These are phyloP conservation scores for Fraxinus greggii DNA, from an alignment of 305 asterid genomes.

Conservation along the genomic window DNA sequence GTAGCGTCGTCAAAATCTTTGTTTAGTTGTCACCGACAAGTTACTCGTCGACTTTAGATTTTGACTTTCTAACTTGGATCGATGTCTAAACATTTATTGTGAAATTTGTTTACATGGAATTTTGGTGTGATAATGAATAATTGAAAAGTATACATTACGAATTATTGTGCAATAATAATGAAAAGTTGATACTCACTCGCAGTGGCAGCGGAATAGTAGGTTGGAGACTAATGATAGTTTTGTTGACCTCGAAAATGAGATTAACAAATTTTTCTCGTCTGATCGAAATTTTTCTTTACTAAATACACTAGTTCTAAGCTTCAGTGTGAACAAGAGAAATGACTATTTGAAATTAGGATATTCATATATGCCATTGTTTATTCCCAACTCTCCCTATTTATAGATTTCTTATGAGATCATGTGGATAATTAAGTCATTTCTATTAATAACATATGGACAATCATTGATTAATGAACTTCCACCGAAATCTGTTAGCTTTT, in stretches of 20 bases:
- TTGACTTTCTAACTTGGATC: neutral
- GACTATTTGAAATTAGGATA: too few species aligned
- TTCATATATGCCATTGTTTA: neutral
- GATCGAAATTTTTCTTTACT: neutral
- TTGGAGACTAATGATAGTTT: neutral
- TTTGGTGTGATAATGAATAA: neutral
- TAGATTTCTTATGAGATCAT: neutral
- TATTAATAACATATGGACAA: neutral
- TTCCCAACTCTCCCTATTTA: neutral
- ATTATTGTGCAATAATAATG: neutral
- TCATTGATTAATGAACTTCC: neutral
- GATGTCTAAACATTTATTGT: neutral
- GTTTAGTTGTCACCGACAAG: neutral
- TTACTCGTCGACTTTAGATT: neutral
- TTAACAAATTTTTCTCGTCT: too few species aligned
- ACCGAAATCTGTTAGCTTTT: neutral
- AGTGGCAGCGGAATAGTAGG: neutral
- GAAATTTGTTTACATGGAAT: neutral
- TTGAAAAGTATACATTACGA: neutral
- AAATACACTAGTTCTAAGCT: neutral
- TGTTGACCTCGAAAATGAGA: neutral
- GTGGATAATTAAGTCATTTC: neutral
- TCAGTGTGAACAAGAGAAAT: neutral
- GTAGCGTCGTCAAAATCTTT: neutral
- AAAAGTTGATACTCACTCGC: neutral